A percentile compares a stretch with the other conserved stretches of the same genome.
Conservation (phyloP, 225 moss, liverwort and hornwort genomes). For the Marchantia paleacea region DNA sequence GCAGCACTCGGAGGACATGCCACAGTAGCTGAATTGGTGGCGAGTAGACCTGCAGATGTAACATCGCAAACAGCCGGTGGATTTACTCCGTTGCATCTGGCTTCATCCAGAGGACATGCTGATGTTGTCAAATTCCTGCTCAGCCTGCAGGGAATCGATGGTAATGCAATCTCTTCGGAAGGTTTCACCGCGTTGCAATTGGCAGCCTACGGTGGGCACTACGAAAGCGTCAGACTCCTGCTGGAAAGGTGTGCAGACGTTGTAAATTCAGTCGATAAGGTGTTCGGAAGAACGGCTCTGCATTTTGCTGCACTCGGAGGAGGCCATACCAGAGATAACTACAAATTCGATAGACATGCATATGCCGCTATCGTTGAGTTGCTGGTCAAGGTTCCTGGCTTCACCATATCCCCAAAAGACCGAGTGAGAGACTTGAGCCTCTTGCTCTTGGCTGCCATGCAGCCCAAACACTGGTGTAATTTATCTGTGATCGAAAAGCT, state of each 20-base stretch:
- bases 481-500: too few relatives aligned
- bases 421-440: conserved; percentile 10
- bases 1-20: too few relatives aligned
- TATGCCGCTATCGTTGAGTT: background rate
- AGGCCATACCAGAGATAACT: too few relatives aligned
- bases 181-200: conserved; percentile 24
- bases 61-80: background rate
- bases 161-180: background rate
- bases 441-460: conserved; percentile 17
- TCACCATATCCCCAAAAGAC: background rate
- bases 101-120: conserved; percentile 8
- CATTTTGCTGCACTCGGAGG: background rate
- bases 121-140: background rate
- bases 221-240: background rate
- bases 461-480: background rate
- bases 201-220: conserved; percentile 22
- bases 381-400: background rate
- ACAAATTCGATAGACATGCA: too few relatives aligned
- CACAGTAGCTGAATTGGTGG: too few relatives aligned
- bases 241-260: background rate
- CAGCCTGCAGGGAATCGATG: background rate
- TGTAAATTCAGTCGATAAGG: background rate
- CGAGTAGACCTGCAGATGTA: background rate
- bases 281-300: conserved; percentile 11
- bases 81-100: conserved; percentile 24